These are phyloP conservation scores for Simplicillium sp. DNA, from an alignment of 2,329 filamentous ascomycete genomes.

Conservation along the genomic window DNA sequence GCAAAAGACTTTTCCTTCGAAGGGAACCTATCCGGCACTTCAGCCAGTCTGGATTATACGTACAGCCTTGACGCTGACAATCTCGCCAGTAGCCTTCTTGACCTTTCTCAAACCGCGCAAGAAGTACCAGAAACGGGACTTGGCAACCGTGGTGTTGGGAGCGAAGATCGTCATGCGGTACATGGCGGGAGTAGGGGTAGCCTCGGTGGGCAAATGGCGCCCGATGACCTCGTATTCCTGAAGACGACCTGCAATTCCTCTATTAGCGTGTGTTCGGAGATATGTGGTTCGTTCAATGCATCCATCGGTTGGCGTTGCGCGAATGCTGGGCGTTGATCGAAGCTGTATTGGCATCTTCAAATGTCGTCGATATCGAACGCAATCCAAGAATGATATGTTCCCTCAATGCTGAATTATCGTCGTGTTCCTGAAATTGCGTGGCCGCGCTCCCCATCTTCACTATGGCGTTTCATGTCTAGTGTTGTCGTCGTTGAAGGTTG, in stretches of 20 bases:
- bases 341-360: too few relatives aligned
- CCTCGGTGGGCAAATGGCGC: slow-evolving; percentile 96
- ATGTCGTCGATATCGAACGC: too few relatives aligned
- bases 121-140: slow-evolving; percentile 99
- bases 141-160: slow-evolving; percentile 94
- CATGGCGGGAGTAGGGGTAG: slow-evolving; percentile 93
- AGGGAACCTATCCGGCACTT: too few relatives aligned
- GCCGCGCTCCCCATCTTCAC: too few relatives aligned
- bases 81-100: slow-evolving; percentile 99
- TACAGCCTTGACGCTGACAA: slow-evolving; percentile 94
- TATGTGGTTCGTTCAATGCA: too few relatives aligned
- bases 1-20: background rate
- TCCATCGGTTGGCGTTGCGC: too few relatives aligned
- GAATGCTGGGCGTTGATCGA: too few relatives aligned
- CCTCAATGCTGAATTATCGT: too few relatives aligned
- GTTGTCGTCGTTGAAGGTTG: too few relatives aligned
- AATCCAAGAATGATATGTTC: too few relatives aligned
- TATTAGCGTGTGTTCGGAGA: slow-evolving; percentile 16
- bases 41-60: slow-evolving; percentile 24
- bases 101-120: slow-evolving; percentile 98
- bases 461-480: too few relatives aligned
- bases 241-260: slow-evolving; percentile 71
- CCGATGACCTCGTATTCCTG: slow-evolving; percentile 99
- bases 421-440: too few relatives aligned
- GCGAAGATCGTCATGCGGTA: slow-evolving; percentile 99